Conservation (phyloP, 768 basidiomycete genomes). For the Lactarius indigo region DNA sequence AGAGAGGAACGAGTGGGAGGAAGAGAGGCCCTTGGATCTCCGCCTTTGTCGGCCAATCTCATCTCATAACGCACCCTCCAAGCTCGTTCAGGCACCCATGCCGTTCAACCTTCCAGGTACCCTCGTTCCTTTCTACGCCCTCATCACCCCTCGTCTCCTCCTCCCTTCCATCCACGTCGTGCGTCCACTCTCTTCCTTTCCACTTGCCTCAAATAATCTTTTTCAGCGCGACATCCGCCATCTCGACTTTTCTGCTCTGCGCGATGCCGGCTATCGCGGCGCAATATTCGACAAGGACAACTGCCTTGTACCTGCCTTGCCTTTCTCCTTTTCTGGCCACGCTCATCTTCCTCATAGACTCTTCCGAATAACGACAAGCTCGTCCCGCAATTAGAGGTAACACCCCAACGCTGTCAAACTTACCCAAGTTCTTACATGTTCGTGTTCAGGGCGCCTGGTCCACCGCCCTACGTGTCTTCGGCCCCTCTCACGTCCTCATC, state of each 20-base stretch:
- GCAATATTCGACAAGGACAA: slow-evolving; percentile 98
- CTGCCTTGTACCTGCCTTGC: slow-evolving; percentile 63
- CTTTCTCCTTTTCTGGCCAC: neutral
- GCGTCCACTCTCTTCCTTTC: slow-evolving; percentile 44
- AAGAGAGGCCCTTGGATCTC: neutral
- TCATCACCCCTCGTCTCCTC: slow-evolving; percentile 62
- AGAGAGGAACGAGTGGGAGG: neutral
- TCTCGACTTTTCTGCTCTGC: slow-evolving; percentile 71
- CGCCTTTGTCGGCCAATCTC: neutral
- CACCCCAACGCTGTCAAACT: neutral
- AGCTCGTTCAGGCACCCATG: slow-evolving; percentile 39
- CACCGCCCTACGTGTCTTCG: slow-evolving; percentile 68
- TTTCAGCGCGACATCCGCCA: slow-evolving; percentile 77
- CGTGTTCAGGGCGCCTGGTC: slow-evolving; percentile 63
- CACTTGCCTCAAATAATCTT: neutral
- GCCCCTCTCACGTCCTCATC: slow-evolving; percentile 74
- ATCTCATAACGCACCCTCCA: neutral
- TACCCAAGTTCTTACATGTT: neutral
- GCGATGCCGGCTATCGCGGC: slow-evolving; percentile 76
- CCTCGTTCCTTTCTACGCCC: slow-evolving; percentile 65
- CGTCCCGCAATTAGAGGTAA: slow-evolving; percentile 71
- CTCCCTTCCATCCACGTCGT: slow-evolving; percentile 62
- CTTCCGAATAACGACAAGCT: slow-evolving; percentile 71
- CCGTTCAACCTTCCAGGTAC: slow-evolving; percentile 72
- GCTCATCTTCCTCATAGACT: slow-evolving; percentile 50